Conservation (phyloP, 2,329 filamentous ascomycete genomes). For the Fusarium pseudonygamai region DNA sequence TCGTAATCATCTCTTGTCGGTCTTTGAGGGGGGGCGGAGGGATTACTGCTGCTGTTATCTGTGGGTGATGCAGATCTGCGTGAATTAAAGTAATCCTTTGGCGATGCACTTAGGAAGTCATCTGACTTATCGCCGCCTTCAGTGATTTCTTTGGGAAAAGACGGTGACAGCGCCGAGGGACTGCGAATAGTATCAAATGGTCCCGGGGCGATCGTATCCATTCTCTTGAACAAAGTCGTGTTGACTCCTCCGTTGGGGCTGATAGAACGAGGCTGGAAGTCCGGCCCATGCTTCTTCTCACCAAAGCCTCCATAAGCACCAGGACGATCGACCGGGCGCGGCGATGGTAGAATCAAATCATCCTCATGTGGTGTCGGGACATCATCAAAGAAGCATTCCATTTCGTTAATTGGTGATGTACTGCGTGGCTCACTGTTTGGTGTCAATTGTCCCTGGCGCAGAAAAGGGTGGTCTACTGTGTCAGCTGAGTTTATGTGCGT, state of each 20-base stretch:
- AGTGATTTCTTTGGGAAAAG: slow-evolving; percentile 42
- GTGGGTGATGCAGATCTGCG: slow-evolving; percentile 23
- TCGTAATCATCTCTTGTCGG: slow-evolving; percentile 65
- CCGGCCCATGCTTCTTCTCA: slow-evolving; percentile 45
- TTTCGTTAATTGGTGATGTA: slow-evolving; percentile 65
- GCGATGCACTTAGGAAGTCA: slow-evolving; percentile 34
- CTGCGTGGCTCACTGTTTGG: slow-evolving; percentile 70
- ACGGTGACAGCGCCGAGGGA: slow-evolving; percentile 46
- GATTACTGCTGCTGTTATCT: slow-evolving; percentile 38
- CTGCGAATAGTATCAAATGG: slow-evolving; percentile 66
- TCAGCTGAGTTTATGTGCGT: slow-evolving; percentile 26
- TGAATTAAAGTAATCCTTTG: slow-evolving; percentile 20
- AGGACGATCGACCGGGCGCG: slow-evolving; percentile 52
- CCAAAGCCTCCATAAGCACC: slow-evolving; percentile 61
- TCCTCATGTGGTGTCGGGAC: slow-evolving; percentile 57
- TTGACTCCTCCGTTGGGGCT: slow-evolving; percentile 36
- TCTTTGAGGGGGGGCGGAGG: slow-evolving; percentile 50
- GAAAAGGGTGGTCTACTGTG: slow-evolving; percentile 62
- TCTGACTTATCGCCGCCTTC: slow-evolving; percentile 28
- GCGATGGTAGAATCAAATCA: slow-evolving; percentile 50
- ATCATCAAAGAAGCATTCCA: slow-evolving; percentile 56
- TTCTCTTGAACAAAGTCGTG: slow-evolving; percentile 63
- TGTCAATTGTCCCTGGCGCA: slow-evolving; percentile 67
- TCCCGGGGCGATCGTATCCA: slow-evolving; percentile 73
- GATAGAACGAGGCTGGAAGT: slow-evolving; percentile 36